Evolutionary conservation across 441 rosid species (phyloP), one percentile per base, ranked within the genome.

Genomic region (Manihot esculenta): DNA sequence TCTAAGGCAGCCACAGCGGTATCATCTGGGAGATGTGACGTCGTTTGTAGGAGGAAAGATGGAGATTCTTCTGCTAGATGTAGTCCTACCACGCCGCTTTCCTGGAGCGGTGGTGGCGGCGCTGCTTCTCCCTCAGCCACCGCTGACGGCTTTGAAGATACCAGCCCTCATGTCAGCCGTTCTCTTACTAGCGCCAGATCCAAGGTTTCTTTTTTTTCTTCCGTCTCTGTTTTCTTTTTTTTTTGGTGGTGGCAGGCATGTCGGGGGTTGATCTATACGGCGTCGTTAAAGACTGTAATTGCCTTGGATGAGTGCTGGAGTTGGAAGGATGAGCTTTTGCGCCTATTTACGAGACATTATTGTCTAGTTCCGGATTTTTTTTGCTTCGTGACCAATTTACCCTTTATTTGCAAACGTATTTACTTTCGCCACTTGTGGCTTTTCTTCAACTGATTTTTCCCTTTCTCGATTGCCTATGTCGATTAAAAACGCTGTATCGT

Each of bases 71-170:
- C 82, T 23, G 69, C 83, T 38, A 86, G 94, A 82, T 84, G 85
- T 18, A 94, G 97, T 67, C 99, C 97, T 12, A 90, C 90, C 45
- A 94, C 99, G 23, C 96, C 99, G 7, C 89, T 94, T 41, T 89
- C 97, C 0, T 94, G 99, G 97, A 92, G 97, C 81, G 89, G 88
- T 10, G 92, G 85, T 75, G 82, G 84, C 62, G 41, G 41, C 41
- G 75, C 76, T 24, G 77, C 62, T 3, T 87, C 92, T 35, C 87
- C 92, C 1, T 85, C 96, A 50, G 81, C 83, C 48, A 76, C 89
- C 13, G 86, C 71, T 60, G 93, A 83, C 64, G 87, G 88, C 33
- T 82, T 72, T 30, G 96, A 88, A 69, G 94, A 87, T 63, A 79
- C 87, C 59, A 91, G 86, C 77, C 80, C 79, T 65, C 88, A 73